Evolutionary conservation across 495 filamentous ascomycete genomes (phyloP), one percentile per base, ranked within the genome.

Genomic region (Trichodelitschia bisporula): DNA sequence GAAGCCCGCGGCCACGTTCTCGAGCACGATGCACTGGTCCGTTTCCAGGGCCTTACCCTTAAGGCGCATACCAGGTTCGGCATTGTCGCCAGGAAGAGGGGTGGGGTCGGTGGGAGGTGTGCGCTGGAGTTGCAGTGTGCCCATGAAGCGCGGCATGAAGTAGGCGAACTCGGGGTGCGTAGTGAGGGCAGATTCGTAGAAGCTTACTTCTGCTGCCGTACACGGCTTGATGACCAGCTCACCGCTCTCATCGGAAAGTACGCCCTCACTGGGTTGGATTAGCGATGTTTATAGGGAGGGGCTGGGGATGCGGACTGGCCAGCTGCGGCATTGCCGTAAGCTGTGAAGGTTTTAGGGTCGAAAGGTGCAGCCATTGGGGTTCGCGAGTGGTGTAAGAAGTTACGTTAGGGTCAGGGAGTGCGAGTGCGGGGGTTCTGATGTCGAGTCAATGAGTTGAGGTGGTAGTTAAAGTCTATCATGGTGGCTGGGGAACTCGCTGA

Each of bases 151-250:
- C 32, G 86, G 84, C 58, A 95, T 86, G 44, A 76, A 68, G 14
- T 68, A 64, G 13, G 66, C 63, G 40, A 93, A 73, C 3, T 56
- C 59, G 13, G 69, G 69, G 41, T 91, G 82, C 11, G 55, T 43
- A 20, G 58, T 40, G 5, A 50, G 41, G 23, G 70, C 69, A 16
- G 71, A 66, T 51, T 93, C 71, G 64, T 99, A 99, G 54, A 99
- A 99, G 16, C 68, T 65, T 35, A 92, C 67, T 54, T 99, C 86
- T 34, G 67, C 62, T 25, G 64, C 49, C 4, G 78, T 90, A 53
- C 86, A 93, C 18, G 86, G 86, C 52, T 99, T 99, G 48, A 93
- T 77, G 45, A 99, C 72, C 12, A 93, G 57, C 33, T 74, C 64
- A 43, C 86, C 86, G 29, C 77, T 72, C 31, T 61, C 54, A 43